phyloP scores from a whole-genome alignment of 768 basidiomycete species.

The Russula abietina region DNA sequence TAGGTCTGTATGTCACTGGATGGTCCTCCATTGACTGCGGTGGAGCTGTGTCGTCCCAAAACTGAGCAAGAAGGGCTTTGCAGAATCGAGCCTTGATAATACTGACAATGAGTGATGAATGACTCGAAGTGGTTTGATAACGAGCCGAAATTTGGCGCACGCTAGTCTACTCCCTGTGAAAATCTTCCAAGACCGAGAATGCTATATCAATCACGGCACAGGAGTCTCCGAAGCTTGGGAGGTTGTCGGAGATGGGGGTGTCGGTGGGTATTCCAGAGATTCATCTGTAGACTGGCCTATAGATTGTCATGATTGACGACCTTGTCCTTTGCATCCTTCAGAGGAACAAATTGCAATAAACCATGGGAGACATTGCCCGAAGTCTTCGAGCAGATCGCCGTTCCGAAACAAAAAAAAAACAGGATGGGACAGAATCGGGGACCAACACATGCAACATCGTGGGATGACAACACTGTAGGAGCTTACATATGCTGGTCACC shows the following conservation, averaged over 20 bases:
- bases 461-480: no score
- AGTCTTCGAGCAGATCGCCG: background rate
- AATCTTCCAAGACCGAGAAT: background rate
- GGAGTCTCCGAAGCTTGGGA: constrained; percentile 2
- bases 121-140: constrained; percentile 5
- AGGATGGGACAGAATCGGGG: no score
- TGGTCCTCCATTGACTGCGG: no score
- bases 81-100: no score
- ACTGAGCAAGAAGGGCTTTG: no score
- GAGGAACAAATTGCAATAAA: background rate
- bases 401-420: no score
- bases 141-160: constrained; percentile 10
- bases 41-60: no score
- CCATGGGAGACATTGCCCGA: background rate
- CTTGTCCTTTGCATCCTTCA: background rate
- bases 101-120: no score
- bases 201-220: constrained; percentile 8
- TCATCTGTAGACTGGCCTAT: constrained; percentile 9
- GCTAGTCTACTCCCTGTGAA: constrained; percentile 13
- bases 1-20: no score
- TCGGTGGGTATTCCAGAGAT: constrained; percentile 8
- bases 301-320: constrained; percentile 2
- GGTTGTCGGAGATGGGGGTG: constrained; percentile 6
- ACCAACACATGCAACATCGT: no score
- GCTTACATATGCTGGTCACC: no score